Conservation (phyloP, 2,329 filamentous ascomycete species). For the Pezicula neosporulosa region DNA sequence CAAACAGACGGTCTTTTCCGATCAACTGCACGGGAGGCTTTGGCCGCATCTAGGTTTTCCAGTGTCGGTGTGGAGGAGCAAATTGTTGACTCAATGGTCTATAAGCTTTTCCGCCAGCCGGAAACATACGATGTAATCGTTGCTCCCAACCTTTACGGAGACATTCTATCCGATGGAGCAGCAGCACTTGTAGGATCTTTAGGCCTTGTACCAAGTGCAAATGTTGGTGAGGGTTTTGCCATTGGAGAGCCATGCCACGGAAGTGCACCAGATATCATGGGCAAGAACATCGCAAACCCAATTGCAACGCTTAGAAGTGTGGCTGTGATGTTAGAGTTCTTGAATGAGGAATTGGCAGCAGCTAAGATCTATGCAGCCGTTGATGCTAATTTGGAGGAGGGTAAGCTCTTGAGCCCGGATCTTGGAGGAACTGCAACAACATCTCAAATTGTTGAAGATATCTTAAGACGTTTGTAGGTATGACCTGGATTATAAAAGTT, state of each 20-base stretch:
- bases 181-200: slow-evolving; percentile 90
- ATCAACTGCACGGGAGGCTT: slow-evolving; percentile 68
- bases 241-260: slow-evolving; percentile 99
- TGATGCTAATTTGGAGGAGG: slow-evolving; percentile 84
- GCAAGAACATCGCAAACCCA: slow-evolving; percentile 88
- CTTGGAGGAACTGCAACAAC: slow-evolving; percentile 85
- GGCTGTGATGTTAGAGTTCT: slow-evolving; percentile 94
- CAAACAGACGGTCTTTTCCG: slow-evolving; percentile 98
- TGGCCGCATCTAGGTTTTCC: slow-evolving; percentile 62
- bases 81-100: slow-evolving; percentile 99
- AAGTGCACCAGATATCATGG: slow-evolving; percentile 92
- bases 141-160: slow-evolving; percentile 94
- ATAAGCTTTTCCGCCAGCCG: slow-evolving; percentile 98
- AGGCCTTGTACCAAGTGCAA: slow-evolving; percentile 90
- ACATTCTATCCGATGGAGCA: slow-evolving; percentile 93
- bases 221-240: slow-evolving; percentile 90
- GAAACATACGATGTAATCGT: slow-evolving; percentile 96
- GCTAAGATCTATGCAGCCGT: slow-evolving; percentile 89
- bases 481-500: neutral
- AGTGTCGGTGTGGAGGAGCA: slow-evolving; percentile 81
- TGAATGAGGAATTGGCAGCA: slow-evolving; percentile 82
- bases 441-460: slow-evolving; percentile 81
- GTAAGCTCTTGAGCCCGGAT: slow-evolving; percentile 79
- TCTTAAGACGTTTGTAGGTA: slow-evolving; percentile 73
- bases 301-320: slow-evolving; percentile 91